These are phyloP conservation scores for Ochetophila trinervis DNA, from an alignment of 306 rosid genomes.

Conservation along the genomic window DNA sequence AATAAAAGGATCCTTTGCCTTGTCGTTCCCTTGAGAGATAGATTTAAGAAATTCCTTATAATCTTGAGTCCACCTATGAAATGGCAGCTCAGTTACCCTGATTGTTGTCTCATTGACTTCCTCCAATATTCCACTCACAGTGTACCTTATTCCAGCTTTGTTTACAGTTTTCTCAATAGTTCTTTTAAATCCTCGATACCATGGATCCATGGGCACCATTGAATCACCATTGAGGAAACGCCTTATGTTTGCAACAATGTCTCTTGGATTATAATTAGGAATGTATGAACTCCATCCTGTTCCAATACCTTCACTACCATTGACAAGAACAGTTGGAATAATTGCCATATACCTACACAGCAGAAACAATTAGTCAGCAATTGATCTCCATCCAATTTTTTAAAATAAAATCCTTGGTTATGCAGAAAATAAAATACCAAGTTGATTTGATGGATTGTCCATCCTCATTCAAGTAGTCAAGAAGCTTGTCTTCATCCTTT, in stretches of 20 bases:
- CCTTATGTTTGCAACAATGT: slow-evolving; percentile 71
- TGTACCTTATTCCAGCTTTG: slow-evolving; percentile 51
- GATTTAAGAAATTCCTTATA: slow-evolving; percentile 83
- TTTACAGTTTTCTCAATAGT: slow-evolving; percentile 60
- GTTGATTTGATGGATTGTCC: slow-evolving; percentile 78
- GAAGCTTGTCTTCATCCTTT: slow-evolving; percentile 79
- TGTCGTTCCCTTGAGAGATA: slow-evolving; percentile 61
- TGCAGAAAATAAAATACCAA: slow-evolving; percentile 46
- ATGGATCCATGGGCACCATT: slow-evolving; percentile 90
- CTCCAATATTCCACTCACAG: slow-evolving; percentile 54
- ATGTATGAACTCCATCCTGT: slow-evolving; percentile 90
- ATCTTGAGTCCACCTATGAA: slow-evolving; percentile 93
- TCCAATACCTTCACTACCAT: slow-evolving; percentile 96
- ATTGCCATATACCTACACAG: slow-evolving; percentile 71
- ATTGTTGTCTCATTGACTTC: slow-evolving; percentile 61
- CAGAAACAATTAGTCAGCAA: background rate
- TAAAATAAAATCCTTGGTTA: background rate
- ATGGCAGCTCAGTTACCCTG: slow-evolving; percentile 70
- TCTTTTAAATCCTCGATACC: slow-evolving; percentile 88
- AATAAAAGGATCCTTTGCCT: slow-evolving; percentile 70
- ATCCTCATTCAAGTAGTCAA: slow-evolving; percentile 86
- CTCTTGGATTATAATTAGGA: slow-evolving; percentile 93
- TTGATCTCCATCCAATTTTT: background rate
- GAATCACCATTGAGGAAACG: slow-evolving; percentile 53
- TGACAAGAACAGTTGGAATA: slow-evolving; percentile 85